These are phyloP conservation scores for Laetiporus sulphureus DNA, from an alignment of 1,284 basidiomycete genomes.

Conservation along the genomic window DNA sequence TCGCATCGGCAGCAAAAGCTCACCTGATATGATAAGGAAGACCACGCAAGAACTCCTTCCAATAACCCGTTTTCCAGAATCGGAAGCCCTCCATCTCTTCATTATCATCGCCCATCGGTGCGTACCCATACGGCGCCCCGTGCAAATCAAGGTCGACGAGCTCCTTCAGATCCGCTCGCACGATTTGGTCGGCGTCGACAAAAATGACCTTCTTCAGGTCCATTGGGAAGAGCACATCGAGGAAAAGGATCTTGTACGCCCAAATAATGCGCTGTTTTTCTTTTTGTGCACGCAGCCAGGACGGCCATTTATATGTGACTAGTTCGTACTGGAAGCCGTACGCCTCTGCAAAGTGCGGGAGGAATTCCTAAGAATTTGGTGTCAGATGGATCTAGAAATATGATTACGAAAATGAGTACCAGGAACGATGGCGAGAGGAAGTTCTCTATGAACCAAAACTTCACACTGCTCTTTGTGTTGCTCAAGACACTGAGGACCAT, in stretches of 20 bases:
- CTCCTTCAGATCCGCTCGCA: conserved; percentile 91
- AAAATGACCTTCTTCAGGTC: conserved; percentile 98
- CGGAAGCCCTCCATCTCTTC: conserved; percentile 95
- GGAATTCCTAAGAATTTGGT: conserved; percentile 70
- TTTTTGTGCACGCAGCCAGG: conserved; percentile 92
- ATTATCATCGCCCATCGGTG: conserved; percentile 96
- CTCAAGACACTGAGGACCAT: conserved; percentile 96
- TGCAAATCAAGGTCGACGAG: conserved; percentile 87
- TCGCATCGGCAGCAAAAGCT: conserved; percentile 8
- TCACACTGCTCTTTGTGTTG: conserved; percentile 90
- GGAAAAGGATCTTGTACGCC: conserved; percentile 99
- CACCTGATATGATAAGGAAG: conserved; percentile 90
- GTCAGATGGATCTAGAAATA: neutral
- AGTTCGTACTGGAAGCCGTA: conserved; percentile 96
- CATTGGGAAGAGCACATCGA: conserved; percentile 98
- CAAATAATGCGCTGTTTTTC: conserved; percentile 98
- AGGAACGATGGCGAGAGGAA: conserved; percentile 98
- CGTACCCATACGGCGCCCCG: conserved; percentile 90
- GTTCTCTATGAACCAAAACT: conserved; percentile 99
- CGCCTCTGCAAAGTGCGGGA: conserved; percentile 84
- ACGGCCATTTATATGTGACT: conserved; percentile 98
- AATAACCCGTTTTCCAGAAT: conserved; percentile 97
- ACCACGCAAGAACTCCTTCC: conserved; percentile 80
- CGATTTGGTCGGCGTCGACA: conserved; percentile 97
- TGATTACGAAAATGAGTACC: conserved; percentile 37